Conservation (phyloP, 148 eudicot genomes). For the Fagopyrum tataricum region DNA sequence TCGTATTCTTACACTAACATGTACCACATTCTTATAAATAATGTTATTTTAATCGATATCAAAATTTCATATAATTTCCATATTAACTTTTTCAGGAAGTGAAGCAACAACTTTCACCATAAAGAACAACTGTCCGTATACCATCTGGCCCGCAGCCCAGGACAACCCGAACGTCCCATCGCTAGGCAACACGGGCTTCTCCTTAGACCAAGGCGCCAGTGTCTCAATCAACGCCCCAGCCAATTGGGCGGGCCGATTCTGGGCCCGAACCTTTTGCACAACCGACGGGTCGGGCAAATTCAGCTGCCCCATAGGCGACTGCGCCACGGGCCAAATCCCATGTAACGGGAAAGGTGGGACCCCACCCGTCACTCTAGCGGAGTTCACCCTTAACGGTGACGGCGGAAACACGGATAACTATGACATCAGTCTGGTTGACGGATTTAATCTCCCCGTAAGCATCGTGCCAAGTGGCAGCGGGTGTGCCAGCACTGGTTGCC, state of each 20-base stretch:
- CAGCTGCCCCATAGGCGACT: conserved; percentile 7
- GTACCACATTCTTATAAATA: no score
- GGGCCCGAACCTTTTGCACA: not conserved
- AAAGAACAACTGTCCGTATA: conserved; percentile 36
- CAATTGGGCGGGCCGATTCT: conserved; percentile 43
- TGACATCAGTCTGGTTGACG: conserved; percentile 53
- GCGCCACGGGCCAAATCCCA: not conserved
- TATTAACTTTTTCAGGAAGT: conserved; percentile 23
- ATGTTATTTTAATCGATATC: not conserved
- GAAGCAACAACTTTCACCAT: conserved; percentile 27
- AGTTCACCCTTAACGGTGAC: conserved; percentile 13
- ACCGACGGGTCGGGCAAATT: not conserved
- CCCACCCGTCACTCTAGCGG: conserved; percentile 9
- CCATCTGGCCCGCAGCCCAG: conserved; percentile 47
- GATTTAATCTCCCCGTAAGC: conserved; percentile 76
- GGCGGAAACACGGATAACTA: conserved; percentile 49
- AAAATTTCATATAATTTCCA: no score
- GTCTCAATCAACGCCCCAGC: conserved; percentile 15
- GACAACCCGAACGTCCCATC: conserved; percentile 26
- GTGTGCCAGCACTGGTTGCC: not conserved
- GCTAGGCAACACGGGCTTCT: conserved; percentile 30
- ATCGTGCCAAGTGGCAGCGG: conserved; percentile 54
- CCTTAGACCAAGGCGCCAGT: conserved; percentile 21
- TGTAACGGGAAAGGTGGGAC: conserved; percentile 3
- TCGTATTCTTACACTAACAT: not conserved